These are phyloP conservation scores for Leavenworthia alabamica DNA, from an alignment of 345 rosid genomes.

Conservation along the genomic window DNA sequence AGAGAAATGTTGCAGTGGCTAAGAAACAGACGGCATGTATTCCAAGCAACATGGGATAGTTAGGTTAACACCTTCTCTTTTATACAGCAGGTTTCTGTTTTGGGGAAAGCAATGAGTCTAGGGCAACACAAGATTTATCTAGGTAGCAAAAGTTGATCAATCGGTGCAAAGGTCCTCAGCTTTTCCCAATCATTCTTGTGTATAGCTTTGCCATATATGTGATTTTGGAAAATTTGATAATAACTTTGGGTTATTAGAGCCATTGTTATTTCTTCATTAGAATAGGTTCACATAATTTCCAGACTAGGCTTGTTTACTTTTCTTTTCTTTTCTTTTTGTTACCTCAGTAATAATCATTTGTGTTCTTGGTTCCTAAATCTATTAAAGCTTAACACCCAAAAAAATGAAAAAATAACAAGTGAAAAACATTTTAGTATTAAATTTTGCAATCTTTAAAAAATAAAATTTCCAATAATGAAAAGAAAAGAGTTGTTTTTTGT, in stretches of 20 bases:
- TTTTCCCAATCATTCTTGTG: constrained; percentile 20
- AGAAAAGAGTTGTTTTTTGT: background rate
- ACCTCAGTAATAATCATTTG: constrained; percentile 5
- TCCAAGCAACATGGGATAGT: constrained; percentile 76
- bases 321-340: background rate
- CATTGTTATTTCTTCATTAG: constrained; percentile 24
- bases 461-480: too few relatives aligned
- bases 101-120: constrained; percentile 8
- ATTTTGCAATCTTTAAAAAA: too few relatives aligned
- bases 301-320: constrained; percentile 11
- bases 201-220: too few relatives aligned
- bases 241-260: constrained; percentile 21
- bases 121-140: constrained; percentile 16
- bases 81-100: constrained; percentile 11
- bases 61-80: constrained; percentile 10
- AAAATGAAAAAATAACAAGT: background rate
- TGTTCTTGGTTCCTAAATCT: constrained; percentile 11
- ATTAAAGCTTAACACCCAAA: background rate
- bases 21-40: constrained; percentile 63
- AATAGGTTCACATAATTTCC: constrained; percentile 24
- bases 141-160: background rate
- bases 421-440: too few relatives aligned
- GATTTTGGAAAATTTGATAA: constrained; percentile 15
- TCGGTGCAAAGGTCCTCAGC: constrained; percentile 5
- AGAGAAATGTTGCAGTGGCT: constrained; percentile 90